Base-by-base conservation (phyloP, 768 basidiomycete species). In the Boletus tomentosulus region DNA sequence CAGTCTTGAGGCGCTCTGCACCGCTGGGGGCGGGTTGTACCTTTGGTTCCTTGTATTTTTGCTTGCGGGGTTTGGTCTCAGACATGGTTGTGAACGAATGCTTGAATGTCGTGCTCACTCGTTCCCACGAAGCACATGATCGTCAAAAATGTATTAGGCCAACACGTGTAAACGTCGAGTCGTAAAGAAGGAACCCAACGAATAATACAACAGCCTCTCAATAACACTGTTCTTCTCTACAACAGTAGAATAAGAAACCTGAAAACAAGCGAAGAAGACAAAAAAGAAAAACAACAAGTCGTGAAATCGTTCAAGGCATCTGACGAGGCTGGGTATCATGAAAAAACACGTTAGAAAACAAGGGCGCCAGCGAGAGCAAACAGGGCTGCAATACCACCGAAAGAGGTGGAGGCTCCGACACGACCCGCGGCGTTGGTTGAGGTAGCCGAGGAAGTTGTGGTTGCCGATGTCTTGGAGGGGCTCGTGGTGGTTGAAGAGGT, bases 1-100 rank as follows among this genome's bases (percentile, higher is more conserved):
- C 80, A 30, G 85, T 85, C 78, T 99, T 98, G 62, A 93, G 73
- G 5, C 88, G 82, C 57, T 88, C 86, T 5, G 71, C 70, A 19
- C 72, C 70, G 19, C 53, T 66, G 4, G 51, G 59, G 7, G 57
- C 51, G 16, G 55, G 69, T 13, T 70, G 71, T 1, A 66, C 60
- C 37, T 62, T 72, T 30, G 55, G 54, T 56, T 73, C 72, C 56
- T 71, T 74, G 43, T 67, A 62, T 51, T 54, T 69, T 48, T 59
- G 66, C 53, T 61, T 71, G 47, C 60, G 58, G 31, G 47, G 31
- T 53, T 61, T 72, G 24, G 49, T 22, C 15, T 62, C 59, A 10
- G 55, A 57, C 46, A 54, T 54, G 8, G 28, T 27, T 44, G 1
- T 3, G 24, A 15, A 27, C 41, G 7, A 12, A 8, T 4, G 19